Evolutionary conservation across 1,284 basidiomycete species (phyloP).

Genomic region (Hypsizygus ulmarius): DNA sequence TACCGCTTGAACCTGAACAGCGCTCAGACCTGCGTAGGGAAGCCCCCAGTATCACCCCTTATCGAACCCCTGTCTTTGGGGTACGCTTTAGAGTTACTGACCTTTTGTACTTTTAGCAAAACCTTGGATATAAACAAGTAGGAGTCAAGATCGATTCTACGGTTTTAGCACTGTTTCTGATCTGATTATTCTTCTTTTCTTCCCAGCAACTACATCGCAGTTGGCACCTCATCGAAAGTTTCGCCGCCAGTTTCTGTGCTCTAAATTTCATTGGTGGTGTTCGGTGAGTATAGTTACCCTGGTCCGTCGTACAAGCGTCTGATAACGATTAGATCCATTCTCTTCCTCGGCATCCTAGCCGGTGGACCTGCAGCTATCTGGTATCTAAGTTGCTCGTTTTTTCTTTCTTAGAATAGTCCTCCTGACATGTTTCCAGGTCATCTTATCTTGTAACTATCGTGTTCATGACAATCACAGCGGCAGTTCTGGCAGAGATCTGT

Average conservation of each 20-base stretch:
- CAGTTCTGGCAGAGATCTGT: conserved; percentile 82
- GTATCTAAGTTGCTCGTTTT: conserved; percentile 35
- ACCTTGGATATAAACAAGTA: conserved; percentile 81
- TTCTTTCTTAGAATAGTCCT: background rate
- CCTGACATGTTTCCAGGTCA: conserved; percentile 49
- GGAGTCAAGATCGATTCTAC: conserved; percentile 17
- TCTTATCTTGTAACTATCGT: conserved; percentile 76
- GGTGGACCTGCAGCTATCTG: conserved; percentile 84
- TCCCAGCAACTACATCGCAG: conserved; percentile 75
- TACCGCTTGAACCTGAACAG: conserved; percentile 95
- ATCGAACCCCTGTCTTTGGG: conserved; percentile 35
- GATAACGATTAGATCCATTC: conserved; percentile 50
- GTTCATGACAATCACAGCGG: conserved; percentile 84
- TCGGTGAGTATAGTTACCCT: conserved; percentile 55
- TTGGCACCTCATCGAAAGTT: conserved; percentile 79
- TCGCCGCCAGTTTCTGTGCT: conserved; percentile 81
- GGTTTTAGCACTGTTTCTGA: conserved; percentile 5
- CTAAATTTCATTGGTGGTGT: conserved; percentile 85
- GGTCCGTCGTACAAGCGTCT: background rate
- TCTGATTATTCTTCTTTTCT: conserved; percentile 7
- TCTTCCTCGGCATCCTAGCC: conserved; percentile 79
- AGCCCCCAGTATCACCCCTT: conserved; percentile 68
- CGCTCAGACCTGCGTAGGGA: conserved; percentile 95
- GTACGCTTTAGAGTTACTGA: conserved; percentile 49
- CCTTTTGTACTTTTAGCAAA: conserved; percentile 49